Evolutionary conservation across 139 green algal species (phyloP), one percentile per base, ranked within the genome.

Genomic region (Protoeuglena noctilucae): DNA sequence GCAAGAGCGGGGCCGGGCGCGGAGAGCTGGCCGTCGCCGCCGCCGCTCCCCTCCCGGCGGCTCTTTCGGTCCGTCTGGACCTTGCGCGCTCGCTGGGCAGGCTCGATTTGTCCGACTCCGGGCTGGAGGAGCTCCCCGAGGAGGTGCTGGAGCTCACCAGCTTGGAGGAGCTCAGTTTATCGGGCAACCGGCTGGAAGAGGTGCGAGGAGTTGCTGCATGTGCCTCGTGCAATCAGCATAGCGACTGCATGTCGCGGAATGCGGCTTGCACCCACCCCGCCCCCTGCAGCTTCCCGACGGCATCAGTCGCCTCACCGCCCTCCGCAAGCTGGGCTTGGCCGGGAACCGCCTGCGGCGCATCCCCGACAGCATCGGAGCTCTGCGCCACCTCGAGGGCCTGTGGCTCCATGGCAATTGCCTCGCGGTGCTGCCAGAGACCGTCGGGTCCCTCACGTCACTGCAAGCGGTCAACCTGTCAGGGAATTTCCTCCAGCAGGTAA

Each of bases 401-500:
- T 82, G 76, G 76, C 40, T 75, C 48, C 65, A 78, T 57, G 81
- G 81, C 18, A 89, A 88, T 66, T 48, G 69, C 26, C 45, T 89
- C 7, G 30, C 56, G 2, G 12, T n/a, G 3, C 55, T 91, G 40
- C 79, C 82, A 0, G 64, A 65, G 4, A 41, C 39, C 1, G 49
- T 93, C n/a, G 71, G 68, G 9, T 21, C 50, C 1, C 61, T 87
- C 21, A 61, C 51, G 4, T 26, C n/a, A 2, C 63, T 89, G 22
- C 48, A 54, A 1, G 68, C 65, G 27, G 65, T 88, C 22, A 72
- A 64, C 2, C 39, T 85, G 28, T 60, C 68, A 30, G 77, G 79
- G 23, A 84, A 82, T 28, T 14, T 40, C 4, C 50, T 85, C 22
- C n/a, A n/a, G n/a, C n/a, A n/a, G n/a, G n/a, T n/a, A n/a, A n/a